These are phyloP conservation scores for Solanum phureja DNA, from an alignment of 257 asterid genomes.

Conservation along the genomic window DNA sequence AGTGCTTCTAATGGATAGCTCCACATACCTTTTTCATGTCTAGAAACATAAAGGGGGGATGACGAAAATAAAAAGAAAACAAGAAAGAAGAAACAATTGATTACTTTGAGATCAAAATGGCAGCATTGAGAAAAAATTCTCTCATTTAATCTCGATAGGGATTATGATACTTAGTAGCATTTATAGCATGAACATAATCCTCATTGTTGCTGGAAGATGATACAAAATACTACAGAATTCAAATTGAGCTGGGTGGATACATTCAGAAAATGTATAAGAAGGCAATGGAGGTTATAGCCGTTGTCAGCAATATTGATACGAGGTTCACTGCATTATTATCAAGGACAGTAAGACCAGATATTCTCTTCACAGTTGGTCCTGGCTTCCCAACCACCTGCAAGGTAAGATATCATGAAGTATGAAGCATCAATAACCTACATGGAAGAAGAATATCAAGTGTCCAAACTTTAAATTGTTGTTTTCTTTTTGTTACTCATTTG, in stretches of 20 bases:
- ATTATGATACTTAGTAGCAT: background rate
- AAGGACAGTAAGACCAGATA: conserved; percentile 64
- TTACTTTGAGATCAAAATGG: background rate
- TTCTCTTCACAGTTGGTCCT: conserved; percentile 83
- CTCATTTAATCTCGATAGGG: background rate
- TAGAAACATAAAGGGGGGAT: background rate
- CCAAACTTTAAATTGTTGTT: background rate
- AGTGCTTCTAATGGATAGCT: background rate
- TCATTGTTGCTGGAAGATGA: background rate
- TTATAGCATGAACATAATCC: background rate
- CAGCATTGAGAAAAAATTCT: background rate
- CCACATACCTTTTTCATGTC: background rate
- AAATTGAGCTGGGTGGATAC: background rate
- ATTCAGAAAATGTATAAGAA: conserved; percentile 56
- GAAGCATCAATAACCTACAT: background rate
- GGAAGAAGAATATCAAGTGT: background rate
- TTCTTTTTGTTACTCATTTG: background rate
- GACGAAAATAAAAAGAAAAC: background rate
- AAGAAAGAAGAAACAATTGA: background rate
- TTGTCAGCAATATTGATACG: conserved; percentile 53
- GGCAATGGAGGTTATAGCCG: conserved; percentile 45
- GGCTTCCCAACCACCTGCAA: conserved; percentile 84
- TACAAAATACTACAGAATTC: background rate
- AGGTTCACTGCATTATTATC: conserved; percentile 90
- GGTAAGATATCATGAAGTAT: background rate